Conservation (phyloP, 164 flowering plant genomes). For the Warburgia ugandensis region DNA sequence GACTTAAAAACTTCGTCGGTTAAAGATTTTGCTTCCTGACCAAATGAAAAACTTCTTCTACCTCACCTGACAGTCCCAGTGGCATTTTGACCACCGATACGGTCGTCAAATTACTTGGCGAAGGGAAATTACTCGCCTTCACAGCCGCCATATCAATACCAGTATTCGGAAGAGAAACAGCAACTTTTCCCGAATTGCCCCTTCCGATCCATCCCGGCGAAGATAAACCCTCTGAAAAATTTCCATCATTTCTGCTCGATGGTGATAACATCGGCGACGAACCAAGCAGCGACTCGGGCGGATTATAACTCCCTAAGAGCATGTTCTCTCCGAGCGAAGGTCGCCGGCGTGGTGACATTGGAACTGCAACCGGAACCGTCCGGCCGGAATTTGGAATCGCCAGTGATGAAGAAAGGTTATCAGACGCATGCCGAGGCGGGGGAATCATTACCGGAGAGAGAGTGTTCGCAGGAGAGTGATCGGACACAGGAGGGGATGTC, state of each 20-base stretch:
- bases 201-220: conserved; percentile 25
- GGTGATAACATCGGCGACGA: conserved; percentile 26
- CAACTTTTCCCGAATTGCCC: conserved; percentile 31
- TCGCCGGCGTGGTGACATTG: conserved; percentile 28
- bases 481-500: conserved; percentile 31
- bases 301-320: conserved; percentile 57
- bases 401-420: conserved; percentile 18
- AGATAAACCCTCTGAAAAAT: conserved; percentile 33
- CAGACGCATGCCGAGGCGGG: conserved; percentile 58
- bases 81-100: conserved; percentile 28
- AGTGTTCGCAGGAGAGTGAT: conserved; percentile 40
- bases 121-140: conserved; percentile 14
- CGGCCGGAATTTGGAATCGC: conserved; percentile 10
- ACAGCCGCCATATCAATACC: conserved; percentile 35
- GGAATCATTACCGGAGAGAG: conserved; percentile 77
- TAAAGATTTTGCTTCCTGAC: no score
- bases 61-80: conserved; percentile 22
- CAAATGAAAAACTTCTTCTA: no score
- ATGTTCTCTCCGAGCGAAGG: conserved; percentile 15
- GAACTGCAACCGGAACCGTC: conserved; percentile 29
- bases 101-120: conserved; percentile 20
- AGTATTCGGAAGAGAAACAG: conserved; percentile 37
- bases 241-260: conserved; percentile 24
- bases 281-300: conserved; percentile 39
- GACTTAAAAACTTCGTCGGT: no score